phyloP scores from a whole-genome alignment of 2,329 filamentous ascomycete species.

The Botrytis hyacinthi region DNA sequence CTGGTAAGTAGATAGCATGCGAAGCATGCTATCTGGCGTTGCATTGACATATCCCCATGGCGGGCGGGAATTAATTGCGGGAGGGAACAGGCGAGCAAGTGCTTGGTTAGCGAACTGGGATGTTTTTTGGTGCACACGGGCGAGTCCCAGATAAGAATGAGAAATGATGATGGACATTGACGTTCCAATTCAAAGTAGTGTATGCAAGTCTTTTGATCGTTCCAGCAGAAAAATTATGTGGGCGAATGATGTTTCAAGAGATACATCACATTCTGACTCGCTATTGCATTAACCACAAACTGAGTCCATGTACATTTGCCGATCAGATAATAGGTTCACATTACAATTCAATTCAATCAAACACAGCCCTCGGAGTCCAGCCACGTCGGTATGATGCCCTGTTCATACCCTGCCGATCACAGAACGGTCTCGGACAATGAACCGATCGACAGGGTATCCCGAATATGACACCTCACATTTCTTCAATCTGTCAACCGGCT shows the following conservation, averaged over 20 bases:
- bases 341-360: neutral
- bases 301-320: neutral
- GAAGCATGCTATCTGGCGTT: neutral
- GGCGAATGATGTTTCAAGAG: neutral
- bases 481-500: neutral
- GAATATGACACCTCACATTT: conserved; percentile 12
- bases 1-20: neutral
- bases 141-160: neutral
- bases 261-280: neutral
- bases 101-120: conserved; percentile 3
- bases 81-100: conserved; percentile 17
- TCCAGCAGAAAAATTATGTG: neutral
- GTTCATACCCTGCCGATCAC: neutral
- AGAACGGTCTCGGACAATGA: conserved; percentile 7
- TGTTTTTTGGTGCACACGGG: neutral
- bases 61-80: conserved; percentile 4
- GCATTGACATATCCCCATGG: neutral
- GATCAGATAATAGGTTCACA: neutral
- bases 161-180: neutral
- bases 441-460: neutral
- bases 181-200: neutral
- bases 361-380: neutral
- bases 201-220: neutral
- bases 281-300: neutral
- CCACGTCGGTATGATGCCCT: neutral